A percentile compares a stretch with the other conserved stretches of the same genome.
phyloP scores from a whole-genome alignment of 495 filamentous ascomycete genomes.

The Xylaria longipes region DNA sequence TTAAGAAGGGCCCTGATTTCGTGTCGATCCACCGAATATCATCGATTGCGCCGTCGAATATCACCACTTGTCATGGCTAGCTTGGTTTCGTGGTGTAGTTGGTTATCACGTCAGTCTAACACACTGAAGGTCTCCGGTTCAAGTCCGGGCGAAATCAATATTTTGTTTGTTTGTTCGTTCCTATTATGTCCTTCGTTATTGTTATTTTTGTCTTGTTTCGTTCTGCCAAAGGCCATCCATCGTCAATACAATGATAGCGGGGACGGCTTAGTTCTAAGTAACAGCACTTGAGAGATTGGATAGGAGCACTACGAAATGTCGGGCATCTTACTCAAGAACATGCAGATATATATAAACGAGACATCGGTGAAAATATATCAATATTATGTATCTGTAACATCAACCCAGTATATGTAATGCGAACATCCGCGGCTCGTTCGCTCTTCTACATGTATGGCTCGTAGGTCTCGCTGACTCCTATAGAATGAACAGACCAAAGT shows the following conservation, averaged over 20 bases:
- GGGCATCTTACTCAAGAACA: neutral
- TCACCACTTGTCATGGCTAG: too few species aligned
- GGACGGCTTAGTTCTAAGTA: too few species aligned
- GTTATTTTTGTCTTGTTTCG: neutral
- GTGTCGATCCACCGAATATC: too few species aligned
- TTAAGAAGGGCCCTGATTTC: too few species aligned
- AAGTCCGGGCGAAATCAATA: slow-evolving; percentile 25
- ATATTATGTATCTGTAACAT: slow-evolving; percentile 42
- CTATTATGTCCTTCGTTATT: neutral
- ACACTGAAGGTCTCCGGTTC: slow-evolving; percentile 24
- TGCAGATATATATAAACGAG: neutral
- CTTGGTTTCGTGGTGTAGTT: slow-evolving; percentile 23
- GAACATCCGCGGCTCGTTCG: slow-evolving; percentile 26
- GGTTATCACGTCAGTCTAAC: slow-evolving; percentile 23
- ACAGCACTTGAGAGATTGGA: neutral
- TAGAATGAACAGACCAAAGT: slow-evolving; percentile 26
- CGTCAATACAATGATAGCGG: too few species aligned
- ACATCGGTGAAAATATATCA: slow-evolving; percentile 7
- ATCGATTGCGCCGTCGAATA: too few species aligned
- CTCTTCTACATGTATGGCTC: slow-evolving; percentile 38
- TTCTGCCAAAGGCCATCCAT: neutral
- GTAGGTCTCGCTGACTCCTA: slow-evolving; percentile 26
- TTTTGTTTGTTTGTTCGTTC: neutral
- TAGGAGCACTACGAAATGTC: neutral
- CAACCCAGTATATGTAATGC: slow-evolving; percentile 38